Evolutionary conservation across 2,329 filamentous ascomycete species (phyloP), one percentile per base, ranked within the genome.

Genomic region (Botrytis byssoidea): DNA sequence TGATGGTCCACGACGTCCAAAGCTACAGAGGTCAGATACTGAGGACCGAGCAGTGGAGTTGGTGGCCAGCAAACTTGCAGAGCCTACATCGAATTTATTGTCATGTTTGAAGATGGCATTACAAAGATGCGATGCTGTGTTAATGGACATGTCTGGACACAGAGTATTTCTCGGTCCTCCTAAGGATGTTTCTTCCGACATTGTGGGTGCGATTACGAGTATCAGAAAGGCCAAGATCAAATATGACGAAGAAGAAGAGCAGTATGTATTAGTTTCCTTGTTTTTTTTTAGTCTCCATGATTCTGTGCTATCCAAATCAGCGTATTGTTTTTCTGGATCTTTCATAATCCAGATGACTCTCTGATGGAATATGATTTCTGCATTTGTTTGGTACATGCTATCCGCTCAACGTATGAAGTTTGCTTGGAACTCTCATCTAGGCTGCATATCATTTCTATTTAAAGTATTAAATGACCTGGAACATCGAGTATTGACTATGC

Each of bases 91-190:
- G 35, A 82, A 83, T 29, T 80, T 90, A 42, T 78, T 89, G 1
- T 76, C 79, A 2, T 83, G 83, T 74, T 87, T 89, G 83, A 82
- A 81, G 51, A 80, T 82, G 25, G 82, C 83, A 0, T 77, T 89
- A 42, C 79, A 81, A 66, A 80, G 83, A 73, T 88, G 86, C 71
- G 86, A 89, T 78, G 86, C 86, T 7, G 84, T 84, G 7, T 76
- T 89, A 46, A 88, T 89, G 86, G 83, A 85, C 18, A 83, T 88
- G 75, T 86, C 86, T 40, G 85, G 86, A 4, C 84, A 86, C 77
- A 82, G 86, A 66, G 81, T 80, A 64, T 82, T 85, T 75, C 81
- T 88, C 7, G 85, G 86, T 0, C 86, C 86, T 35, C 76, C 83
- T 7, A 72, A 77, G 46, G 80, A 83, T 9, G 78, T 85, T 25